Base-by-base conservation (phyloP, 192 early-diverging fungal genomes). In the Podila verticillata region DNA sequence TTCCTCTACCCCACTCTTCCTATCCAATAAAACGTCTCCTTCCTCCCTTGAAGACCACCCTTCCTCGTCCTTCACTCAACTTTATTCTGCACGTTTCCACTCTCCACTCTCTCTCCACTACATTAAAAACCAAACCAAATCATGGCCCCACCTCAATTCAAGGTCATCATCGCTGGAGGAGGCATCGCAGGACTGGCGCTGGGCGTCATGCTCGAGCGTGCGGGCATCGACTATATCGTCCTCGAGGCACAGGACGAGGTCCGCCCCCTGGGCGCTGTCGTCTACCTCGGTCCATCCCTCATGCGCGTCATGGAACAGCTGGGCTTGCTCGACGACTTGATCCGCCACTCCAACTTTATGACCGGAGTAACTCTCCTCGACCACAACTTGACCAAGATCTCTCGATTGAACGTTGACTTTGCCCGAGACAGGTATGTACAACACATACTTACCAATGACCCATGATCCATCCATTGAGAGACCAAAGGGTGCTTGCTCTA, bases 201-300 rank as follows among this genome's bases (percentile, higher is more conserved):
- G 5, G 77, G 77, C 6, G 77, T 80, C 1, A 80, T 80, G 77
- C 65, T 80, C 24, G 77, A 80, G 48, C 70, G 77, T 12, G 77
- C 77, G 19, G 77, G 77, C 10, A 72, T 80, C 39, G 77, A 80
- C 31, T 80, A 68, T 28, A 10, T 72, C 20, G 72, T 80, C 61
- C 77, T 80, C 12, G 77, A 80, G 57, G 70, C 77, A 26, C 34
- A 35, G 1, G 61, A 47, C 5, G 69, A 80, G 4, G 30, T 72
- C 10, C 70, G 30, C 4, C 66, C 77, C 0, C 22, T 80, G 19
- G 77, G 77, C 4, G 65, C 49, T 10, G 60, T 68, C 22, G 47
- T 80, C 5, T 68, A 65, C 19, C 9, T 80, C n/a, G 77, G 77
- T 1, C 66, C 77, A 22, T 63, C 77, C 26, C 47, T 72, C 0